These are phyloP conservation scores for Podospora conica DNA, from an alignment of 495 filamentous ascomycete species.

Conservation along the genomic window DNA sequence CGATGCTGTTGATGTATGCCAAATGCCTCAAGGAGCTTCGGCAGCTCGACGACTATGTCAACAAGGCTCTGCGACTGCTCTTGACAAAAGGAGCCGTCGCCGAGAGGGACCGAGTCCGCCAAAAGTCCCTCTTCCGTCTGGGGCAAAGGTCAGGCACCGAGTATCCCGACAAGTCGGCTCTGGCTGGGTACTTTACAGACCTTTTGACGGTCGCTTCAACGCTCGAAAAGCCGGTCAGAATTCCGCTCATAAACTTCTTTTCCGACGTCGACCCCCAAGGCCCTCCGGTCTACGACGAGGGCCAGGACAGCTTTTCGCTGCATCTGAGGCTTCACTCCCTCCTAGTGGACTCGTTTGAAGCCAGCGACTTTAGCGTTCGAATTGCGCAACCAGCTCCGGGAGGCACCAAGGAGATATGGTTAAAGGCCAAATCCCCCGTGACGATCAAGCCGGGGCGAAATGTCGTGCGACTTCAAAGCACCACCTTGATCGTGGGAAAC, in stretches of 20 bases:
- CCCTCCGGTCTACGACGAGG: constrained; percentile 60
- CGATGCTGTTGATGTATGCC: constrained; percentile 80
- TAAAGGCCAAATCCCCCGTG: constrained; percentile 43
- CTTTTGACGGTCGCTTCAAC: constrained; percentile 56
- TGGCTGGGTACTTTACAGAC: constrained; percentile 57
- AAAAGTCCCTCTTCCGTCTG: constrained; percentile 32
- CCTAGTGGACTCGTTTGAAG: constrained; percentile 60
- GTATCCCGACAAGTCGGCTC: constrained; percentile 51
- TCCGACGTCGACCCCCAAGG: constrained; percentile 61
- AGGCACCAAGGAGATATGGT: constrained; percentile 57
- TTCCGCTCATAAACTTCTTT: constrained; percentile 70
- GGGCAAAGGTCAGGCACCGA: constrained; percentile 7
- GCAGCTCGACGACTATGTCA: constrained; percentile 72
- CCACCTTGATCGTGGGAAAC: constrained; percentile 61
- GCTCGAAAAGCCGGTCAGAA: constrained; percentile 57
- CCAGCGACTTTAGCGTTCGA: constrained; percentile 60
- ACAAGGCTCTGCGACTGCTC: constrained; percentile 63
- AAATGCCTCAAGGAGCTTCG: constrained; percentile 73
- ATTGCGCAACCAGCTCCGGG: constrained; percentile 47
- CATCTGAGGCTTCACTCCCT: constrained; percentile 65
- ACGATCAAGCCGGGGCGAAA: constrained; percentile 50
- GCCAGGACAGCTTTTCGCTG: constrained; percentile 73
- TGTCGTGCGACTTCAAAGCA: constrained; percentile 44
- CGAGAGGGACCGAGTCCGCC: constrained; percentile 42
- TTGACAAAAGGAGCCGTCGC: constrained; percentile 64